Evolutionary conservation across 495 filamentous ascomycete genomes (phyloP), one percentile per base, ranked within the genome.

Genomic region (Lophiostoma macrostomum): DNA sequence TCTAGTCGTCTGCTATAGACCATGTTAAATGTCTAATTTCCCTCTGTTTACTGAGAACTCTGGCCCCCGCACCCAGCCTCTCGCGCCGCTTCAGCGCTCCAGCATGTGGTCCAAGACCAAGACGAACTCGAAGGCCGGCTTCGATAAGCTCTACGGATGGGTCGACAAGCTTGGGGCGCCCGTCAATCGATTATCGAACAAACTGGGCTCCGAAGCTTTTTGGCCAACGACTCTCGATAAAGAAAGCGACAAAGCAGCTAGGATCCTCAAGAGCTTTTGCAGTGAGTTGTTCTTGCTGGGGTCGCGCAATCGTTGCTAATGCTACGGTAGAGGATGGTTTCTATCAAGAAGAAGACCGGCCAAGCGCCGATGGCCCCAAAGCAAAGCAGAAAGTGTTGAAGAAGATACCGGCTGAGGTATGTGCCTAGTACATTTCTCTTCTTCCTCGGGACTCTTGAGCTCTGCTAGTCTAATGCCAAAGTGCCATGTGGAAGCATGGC

Each of bases 161-260:
- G 67, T 67, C 31, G 75, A 78, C 61, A 78, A 76, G 57, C 63
- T 77, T 13, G 69, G 71, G 13, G 77, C 74, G 29, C 86, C 88
- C n/a, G 80, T 90, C 48, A 90, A 90, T 64, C 80, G 76, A 37
- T 65, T 90, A 1, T 83, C 81, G 11, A 87, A 90, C 68, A 81
- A 79, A 52, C 71, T 91, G 10, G 86, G 86, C 39, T 77, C 79
- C 22, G 88, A 93, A 64, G 84, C 57, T n/a, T 62, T 90, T 65
- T 90, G 86, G 86, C 88, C 88, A 11, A 87, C 84, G 52, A 81
- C 75, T 12, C 73, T 91, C 50, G 88, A 91, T 56, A 85, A 83
- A 60, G 88, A 93, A 72, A 80, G 79, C 67, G 85, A 90, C 68
- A 91, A 93, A 69, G 86, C 86, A 5, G 88, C 88, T 31, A 76